phyloP scores from a whole-genome alignment of 805 yeast species.

The Monosporozyma solicola region DNA sequence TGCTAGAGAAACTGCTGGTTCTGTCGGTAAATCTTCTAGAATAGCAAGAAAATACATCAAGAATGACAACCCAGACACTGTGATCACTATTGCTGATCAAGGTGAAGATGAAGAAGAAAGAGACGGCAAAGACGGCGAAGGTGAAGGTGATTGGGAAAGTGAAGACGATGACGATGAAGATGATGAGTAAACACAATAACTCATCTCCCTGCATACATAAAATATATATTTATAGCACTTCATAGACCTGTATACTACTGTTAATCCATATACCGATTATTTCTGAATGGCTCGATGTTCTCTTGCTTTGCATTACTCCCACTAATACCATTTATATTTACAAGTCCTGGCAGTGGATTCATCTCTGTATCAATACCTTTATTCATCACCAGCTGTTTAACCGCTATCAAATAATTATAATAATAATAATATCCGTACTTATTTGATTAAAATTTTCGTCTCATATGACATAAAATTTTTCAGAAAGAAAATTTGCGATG shows the following conservation, averaged over 20 bases:
- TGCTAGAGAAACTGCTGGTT: conserved; percentile 51
- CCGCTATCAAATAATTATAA: neutral
- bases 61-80: conserved; percentile 40
- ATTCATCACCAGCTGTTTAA: neutral
- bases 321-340: too few species aligned
- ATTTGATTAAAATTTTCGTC: neutral
- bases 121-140: conserved; percentile 7
- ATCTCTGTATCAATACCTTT: neutral
- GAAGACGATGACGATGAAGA: conserved; percentile 1
- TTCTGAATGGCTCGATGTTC: neutral
- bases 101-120: conserved; percentile 50
- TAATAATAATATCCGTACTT: too few species aligned
- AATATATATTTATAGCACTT: neutral
- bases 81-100: conserved; percentile 56
- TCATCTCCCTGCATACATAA: neutral
- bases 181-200: neutral
- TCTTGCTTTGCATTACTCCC: neutral
- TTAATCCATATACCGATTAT: neutral
- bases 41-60: conserved; percentile 62
- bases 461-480: conserved; percentile 1
- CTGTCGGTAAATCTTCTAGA: conserved; percentile 56
- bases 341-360: too few species aligned
- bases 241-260: conserved; percentile 1
- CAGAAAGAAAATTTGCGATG: conserved; percentile 2
- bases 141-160: neutral